Percentiles rank a stretch among this genome's conserved stretches.
phyloP scores from a whole-genome alignment of 108 stramenopile genomes.

The Cylindrotheca fusiformis region DNA sequence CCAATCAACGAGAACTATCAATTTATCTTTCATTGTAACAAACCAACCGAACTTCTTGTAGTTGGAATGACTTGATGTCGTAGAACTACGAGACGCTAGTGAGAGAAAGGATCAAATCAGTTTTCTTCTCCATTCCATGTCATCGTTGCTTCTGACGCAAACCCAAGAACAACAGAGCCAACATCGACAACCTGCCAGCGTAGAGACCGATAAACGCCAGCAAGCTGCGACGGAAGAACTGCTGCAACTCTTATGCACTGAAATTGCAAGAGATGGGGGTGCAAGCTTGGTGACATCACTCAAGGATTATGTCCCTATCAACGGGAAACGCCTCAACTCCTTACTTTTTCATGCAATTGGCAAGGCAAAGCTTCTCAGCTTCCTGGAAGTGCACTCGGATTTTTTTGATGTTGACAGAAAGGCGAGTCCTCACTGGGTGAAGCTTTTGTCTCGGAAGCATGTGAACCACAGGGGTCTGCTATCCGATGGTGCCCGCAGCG shows the following conservation, averaged over 20 bases:
- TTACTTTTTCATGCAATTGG: conserved; percentile 22
- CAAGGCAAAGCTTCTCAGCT: conserved; percentile 26
- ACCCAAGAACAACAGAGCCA: not conserved
- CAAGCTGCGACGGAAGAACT: conserved; percentile 4
- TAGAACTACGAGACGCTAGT: too few relatives aligned
- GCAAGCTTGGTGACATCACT: conserved; percentile 32
- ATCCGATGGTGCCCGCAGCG: not conserved
- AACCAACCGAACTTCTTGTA: too few relatives aligned
- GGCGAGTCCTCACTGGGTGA: conserved; percentile 31
- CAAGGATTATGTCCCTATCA: conserved; percentile 29
- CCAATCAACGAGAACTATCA: too few relatives aligned
- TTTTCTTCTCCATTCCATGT: not conserved
- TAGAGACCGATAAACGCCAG: not conserved
- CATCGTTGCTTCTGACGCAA: not conserved
- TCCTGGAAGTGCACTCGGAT: conserved; percentile 32
- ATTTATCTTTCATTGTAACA: too few relatives aligned
- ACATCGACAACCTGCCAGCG: not conserved
- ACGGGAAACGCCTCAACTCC: conserved; percentile 19
- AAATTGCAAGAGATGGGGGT: conserved; percentile 40
- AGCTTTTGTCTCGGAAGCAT: not conserved
- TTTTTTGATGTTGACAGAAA: conserved; percentile 36
- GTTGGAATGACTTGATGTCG: too few relatives aligned
- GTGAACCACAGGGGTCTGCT: not conserved
- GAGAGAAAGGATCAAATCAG: not conserved
- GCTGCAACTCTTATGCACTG: conserved; percentile 17